Base-by-base conservation (phyloP, 108 stramenopile species). In the Chaetoceros tenuissimus region DNA sequence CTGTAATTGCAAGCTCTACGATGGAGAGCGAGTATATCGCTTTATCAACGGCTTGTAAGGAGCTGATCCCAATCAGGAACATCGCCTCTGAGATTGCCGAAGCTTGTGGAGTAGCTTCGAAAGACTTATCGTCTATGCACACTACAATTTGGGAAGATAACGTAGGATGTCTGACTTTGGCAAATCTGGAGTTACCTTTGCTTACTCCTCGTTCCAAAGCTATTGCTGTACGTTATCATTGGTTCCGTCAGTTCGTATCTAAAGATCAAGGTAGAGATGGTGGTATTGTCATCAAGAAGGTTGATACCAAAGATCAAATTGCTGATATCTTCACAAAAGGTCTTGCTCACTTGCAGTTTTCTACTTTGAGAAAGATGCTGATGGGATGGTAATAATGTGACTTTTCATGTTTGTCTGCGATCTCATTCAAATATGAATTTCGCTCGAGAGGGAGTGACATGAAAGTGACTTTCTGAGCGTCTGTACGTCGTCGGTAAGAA, bases 131-230 rank as follows among this genome's bases (percentile, higher is more conserved):
- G n/a, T 18, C 55, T 13, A 48, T 76, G 34, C 50, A 71, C 28
- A 52, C 64, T 0, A 72, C 34, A 16, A 51, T 82, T 0, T 59
- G 53, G 22, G 77, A 82, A 62, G 77, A 82, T 52, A 79, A 83
- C 27, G 58, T 48, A 20, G 75, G 72, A 17, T 68, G 68, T 0
- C 59, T 77, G 0, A 58, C 30, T 1, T 40, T 78, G 3, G 76
- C 60, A 3, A 61, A 59, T 17, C 23, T 53, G 16, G 1, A 56
- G 1, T 53, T 55, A 13, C 46, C 27, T 19, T 24, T 45, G 27
- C 30, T 63, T 21, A 53, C 60, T 51, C 68, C 46, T 18, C 54
- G 45, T 0, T 64, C 66, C 22, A 79, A 79, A 48, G 64, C 62
- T 27, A 50, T 68, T 45, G 55, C 46, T 18, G 57, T 70, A 40